These are phyloP conservation scores for Rutstroemia sp. DNA, from an alignment of 2,329 filamentous ascomycete genomes.

Conservation along the genomic window DNA sequence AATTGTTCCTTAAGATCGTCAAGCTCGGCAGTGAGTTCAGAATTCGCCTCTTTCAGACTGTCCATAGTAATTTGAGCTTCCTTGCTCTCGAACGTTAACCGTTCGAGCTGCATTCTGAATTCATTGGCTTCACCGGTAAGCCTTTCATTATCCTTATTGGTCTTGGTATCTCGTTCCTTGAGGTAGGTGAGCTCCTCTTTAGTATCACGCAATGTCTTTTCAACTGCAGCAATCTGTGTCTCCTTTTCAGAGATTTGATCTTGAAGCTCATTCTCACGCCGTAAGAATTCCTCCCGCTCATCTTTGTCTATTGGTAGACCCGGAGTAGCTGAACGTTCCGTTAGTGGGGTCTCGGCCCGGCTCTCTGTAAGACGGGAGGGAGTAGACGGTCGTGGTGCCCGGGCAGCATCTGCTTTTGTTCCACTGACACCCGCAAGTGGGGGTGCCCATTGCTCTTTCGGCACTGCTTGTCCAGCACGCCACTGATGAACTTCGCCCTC, in stretches of 20 bases:
- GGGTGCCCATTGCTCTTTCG: conserved; percentile 80
- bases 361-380: conserved; percentile 51
- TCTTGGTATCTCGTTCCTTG: conserved; percentile 77
- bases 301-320: conserved; percentile 89
- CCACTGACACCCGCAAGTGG: conserved; percentile 51
- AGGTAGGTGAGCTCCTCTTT: conserved; percentile 80
- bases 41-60: conserved; percentile 88
- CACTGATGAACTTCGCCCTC: conserved; percentile 82
- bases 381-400: conserved; percentile 47
- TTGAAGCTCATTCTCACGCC: conserved; percentile 92
- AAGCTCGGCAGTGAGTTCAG: conserved; percentile 82
- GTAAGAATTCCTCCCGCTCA: conserved; percentile 90
- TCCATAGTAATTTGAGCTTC: conserved; percentile 98
- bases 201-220: conserved; percentile 72
- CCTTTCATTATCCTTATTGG: conserved; percentile 84
- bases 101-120: conserved; percentile 93
- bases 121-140: conserved; percentile 83
- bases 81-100: conserved; percentile 91
- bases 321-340: conserved; percentile 81
- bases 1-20: conserved; percentile 96
- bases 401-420: conserved; percentile 38
- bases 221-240: conserved; percentile 66
- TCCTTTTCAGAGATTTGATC: conserved; percentile 95
- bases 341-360: conserved; percentile 57
- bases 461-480: conserved; percentile 82